These are phyloP conservation scores for Vaccinium myrtillus DNA, from an alignment of 148 eudicot genomes.

Conservation along the genomic window DNA sequence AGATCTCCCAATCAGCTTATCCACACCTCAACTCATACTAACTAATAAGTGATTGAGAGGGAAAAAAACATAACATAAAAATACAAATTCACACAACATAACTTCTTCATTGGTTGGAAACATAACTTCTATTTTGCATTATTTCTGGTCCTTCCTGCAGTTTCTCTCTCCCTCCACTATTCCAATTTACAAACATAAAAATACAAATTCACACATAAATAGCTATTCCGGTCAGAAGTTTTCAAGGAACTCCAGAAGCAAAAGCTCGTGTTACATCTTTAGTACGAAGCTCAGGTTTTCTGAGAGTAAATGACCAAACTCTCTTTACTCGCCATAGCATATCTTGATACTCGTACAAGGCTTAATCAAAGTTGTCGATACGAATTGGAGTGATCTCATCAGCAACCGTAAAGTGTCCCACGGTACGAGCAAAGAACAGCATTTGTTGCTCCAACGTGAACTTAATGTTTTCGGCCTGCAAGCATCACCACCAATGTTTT, in stretches of 20 bases:
- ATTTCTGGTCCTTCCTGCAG: too few relatives aligned
- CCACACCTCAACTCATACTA: background rate
- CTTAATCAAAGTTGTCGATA: slow-evolving; percentile 28
- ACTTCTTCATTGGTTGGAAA: background rate
- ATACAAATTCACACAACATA: too few relatives aligned
- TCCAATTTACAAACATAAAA: too few relatives aligned
- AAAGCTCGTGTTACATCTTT: background rate
- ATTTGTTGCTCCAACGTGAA: slow-evolving; percentile 41
- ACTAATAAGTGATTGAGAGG: background rate
- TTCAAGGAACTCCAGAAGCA: background rate
- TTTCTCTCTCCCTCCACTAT: too few relatives aligned
- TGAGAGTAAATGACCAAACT: background rate
- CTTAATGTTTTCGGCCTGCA: slow-evolving; percentile 39
- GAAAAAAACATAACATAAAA: background rate
- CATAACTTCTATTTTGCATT: too few relatives aligned
- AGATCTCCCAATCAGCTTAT: background rate
- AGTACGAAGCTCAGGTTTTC: background rate
- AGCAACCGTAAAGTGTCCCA: slow-evolving; percentile 33
- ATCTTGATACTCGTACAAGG: background rate
- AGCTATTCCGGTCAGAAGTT: background rate
- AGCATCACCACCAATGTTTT: background rate
- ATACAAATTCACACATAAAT: too few relatives aligned
- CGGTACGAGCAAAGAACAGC: slow-evolving; percentile 39
- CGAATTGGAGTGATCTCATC: slow-evolving; percentile 24
- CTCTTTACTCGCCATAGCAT: background rate